phyloP scores from a whole-genome alignment of 768 basidiomycete species.

The Trametes cingulata region DNA sequence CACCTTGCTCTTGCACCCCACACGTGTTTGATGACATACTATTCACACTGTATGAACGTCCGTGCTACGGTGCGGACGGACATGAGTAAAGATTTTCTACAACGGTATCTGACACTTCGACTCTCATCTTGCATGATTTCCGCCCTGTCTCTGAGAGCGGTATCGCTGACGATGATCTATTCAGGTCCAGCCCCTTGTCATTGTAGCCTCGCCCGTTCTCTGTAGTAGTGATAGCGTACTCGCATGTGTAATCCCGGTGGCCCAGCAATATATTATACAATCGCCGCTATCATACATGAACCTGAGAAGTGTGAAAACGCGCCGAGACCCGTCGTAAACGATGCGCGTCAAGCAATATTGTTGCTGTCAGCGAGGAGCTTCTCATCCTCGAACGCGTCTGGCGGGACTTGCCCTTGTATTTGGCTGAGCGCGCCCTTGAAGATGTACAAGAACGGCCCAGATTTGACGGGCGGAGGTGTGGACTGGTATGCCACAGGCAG shows the following conservation, averaged over 20 bases:
- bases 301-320: neutral
- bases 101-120: constrained; percentile 77
- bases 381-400: constrained; percentile 76
- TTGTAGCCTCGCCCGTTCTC: too few relatives aligned
- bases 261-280: neutral
- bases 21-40: constrained; percentile 29
- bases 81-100: constrained; percentile 61
- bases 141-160: neutral
- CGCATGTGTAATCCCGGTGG: neutral
- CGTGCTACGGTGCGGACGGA: constrained; percentile 43
- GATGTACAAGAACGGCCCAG: constrained; percentile 78
- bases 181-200: neutral
- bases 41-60: constrained; percentile 80
- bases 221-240: too few relatives aligned
- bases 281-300: neutral
- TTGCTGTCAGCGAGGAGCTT: constrained; percentile 19
- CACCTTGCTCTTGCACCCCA: constrained; percentile 51
- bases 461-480: constrained; percentile 72
- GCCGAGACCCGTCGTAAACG: neutral
- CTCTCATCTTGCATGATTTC: neutral
- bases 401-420: constrained; percentile 82
- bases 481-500: constrained; percentile 78
- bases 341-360: neutral
- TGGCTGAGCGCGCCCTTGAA: constrained; percentile 83
- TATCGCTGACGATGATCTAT: neutral